Evolutionary conservation across 192 early-diverging fungal genomes (phyloP), one percentile per base, ranked within the genome.

Genomic region (Umbelopsis sp.): DNA sequence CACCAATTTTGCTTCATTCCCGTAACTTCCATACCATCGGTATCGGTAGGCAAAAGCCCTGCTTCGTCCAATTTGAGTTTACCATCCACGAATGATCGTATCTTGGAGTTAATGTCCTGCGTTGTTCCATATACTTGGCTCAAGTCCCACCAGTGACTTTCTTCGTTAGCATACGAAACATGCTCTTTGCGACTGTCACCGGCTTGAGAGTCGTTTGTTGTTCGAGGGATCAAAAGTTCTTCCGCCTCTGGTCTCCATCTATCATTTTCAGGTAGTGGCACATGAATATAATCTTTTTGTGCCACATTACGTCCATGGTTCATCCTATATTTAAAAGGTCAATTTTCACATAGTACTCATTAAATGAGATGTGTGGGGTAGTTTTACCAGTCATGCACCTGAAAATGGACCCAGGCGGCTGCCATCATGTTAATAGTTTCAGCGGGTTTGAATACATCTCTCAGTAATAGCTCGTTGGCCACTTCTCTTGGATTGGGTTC

Each of bases 1-100:
- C 55, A 61, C 55, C 55, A 61, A 61, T 61, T 61, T 25, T 61
- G 12, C 35, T 61, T 61, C 55, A 61, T 61, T 61, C 55, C 55
- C 11, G 55, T 61, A 30, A 61, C 12, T 61, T 61, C 55, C 55
- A 61, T 61, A 11, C 27, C 25, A 33, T 61, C 55, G 15, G 13
- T 33, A 16, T 61, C 55, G 18, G 55, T 61, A 35, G 13, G 16
- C 6, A 61, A 18, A 35, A 61, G 55, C 2, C 55, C 55, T 0
- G 37, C 12, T 12, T 61, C 55, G 18, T 61, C 55, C 27, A 61
- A 13, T 5, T 61, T 35, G 18, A 61, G 30, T 61, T 61, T 61
- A n/a, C 55, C 55, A 35, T 61, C 55, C 25, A 35, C 30, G 7
- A 33, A 33, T 15, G 55, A n/a, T 3, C 55, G 25, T 35, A 61